Percentiles rank a stretch among this genome's conserved stretches.
These are phyloP conservation scores for Paracorniculantispora psalliotae DNA, from an alignment of 2,329 filamentous ascomycete species.

Conservation along the genomic window DNA sequence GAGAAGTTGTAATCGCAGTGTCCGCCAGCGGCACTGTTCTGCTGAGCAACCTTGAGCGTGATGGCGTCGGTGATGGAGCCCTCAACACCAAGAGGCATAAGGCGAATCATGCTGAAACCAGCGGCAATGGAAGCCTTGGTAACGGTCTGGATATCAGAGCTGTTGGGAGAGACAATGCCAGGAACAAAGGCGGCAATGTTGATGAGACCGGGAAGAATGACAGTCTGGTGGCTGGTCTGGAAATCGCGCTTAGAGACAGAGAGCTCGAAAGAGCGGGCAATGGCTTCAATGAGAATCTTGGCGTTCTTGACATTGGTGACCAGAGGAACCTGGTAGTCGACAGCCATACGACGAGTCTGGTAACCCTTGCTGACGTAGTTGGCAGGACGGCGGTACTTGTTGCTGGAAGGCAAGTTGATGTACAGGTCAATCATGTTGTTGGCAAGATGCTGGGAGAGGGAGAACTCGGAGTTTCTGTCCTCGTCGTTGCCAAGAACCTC, in stretches of 20 bases:
- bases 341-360: slow-evolving; percentile 92
- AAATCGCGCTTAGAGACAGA: slow-evolving; percentile 80
- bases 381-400: slow-evolving; percentile 91
- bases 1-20: slow-evolving; percentile 80
- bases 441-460: slow-evolving; percentile 89
- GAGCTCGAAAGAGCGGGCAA: slow-evolving; percentile 82
- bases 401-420: slow-evolving; percentile 98
- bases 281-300: slow-evolving; percentile 92
- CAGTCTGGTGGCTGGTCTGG: slow-evolving; percentile 79
- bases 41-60: slow-evolving; percentile 66
- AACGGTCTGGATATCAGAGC: slow-evolving; percentile 62
- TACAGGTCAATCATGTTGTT: slow-evolving; percentile 98
- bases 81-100: slow-evolving; percentile 71
- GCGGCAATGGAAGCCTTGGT: slow-evolving; percentile 69
- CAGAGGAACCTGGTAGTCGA: slow-evolving; percentile 92
- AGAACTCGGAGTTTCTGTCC: slow-evolving; percentile 92
- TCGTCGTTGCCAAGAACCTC: slow-evolving; percentile 79
- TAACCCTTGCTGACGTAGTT: slow-evolving; percentile 99
- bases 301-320: slow-evolving; percentile 99
- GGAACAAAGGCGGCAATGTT: slow-evolving; percentile 79
- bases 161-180: slow-evolving; percentile 59
- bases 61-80: slow-evolving; percentile 68
- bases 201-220: slow-evolving; percentile 69
- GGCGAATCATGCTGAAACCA: slow-evolving; percentile 75
- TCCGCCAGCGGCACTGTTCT: slow-evolving; percentile 61